These are phyloP conservation scores for Metarhizium robertsii DNA, from an alignment of 2,329 filamentous ascomycete species.

Conservation along the genomic window DNA sequence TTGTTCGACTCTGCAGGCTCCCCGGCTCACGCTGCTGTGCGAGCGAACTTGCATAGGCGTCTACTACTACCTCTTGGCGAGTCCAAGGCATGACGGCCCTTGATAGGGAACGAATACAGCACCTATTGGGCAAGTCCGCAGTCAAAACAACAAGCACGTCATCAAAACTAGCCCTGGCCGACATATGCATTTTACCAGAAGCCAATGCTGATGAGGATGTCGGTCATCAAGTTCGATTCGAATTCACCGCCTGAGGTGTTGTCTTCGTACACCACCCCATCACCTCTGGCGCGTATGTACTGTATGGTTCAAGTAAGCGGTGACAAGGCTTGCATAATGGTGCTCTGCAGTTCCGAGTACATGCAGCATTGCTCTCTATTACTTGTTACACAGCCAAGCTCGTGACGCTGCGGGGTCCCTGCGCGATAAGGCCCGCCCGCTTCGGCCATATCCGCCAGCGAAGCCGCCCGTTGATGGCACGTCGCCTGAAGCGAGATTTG, in stretches of 20 bases:
- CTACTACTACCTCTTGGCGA: not conserved
- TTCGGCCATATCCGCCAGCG: not conserved
- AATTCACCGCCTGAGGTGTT: not conserved
- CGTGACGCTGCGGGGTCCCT: not conserved
- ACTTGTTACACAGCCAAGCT: not conserved
- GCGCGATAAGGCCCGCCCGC: not conserved
- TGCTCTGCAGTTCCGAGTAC: not conserved
- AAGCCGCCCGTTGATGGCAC: not conserved
- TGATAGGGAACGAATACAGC: not conserved
- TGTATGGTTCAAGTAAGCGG: not conserved
- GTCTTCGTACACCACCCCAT: not conserved
- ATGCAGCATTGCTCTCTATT: no score
- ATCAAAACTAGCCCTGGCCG: not conserved
- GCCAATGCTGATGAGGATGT: not conserved
- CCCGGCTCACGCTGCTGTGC: no score
- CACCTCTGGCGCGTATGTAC: not conserved
- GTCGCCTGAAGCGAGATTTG: not conserved
- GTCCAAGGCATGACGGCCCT: not conserved
- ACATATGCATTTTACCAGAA: not conserved
- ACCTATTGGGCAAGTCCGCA: not conserved
- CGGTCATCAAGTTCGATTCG: not conserved
- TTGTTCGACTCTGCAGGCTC: no score
- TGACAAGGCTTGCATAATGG: not conserved
- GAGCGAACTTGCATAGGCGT: no score
- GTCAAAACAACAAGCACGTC: not conserved